These are phyloP conservation scores for Fusarium concolor DNA, from an alignment of 2,329 filamentous ascomycete genomes.

Conservation along the genomic window DNA sequence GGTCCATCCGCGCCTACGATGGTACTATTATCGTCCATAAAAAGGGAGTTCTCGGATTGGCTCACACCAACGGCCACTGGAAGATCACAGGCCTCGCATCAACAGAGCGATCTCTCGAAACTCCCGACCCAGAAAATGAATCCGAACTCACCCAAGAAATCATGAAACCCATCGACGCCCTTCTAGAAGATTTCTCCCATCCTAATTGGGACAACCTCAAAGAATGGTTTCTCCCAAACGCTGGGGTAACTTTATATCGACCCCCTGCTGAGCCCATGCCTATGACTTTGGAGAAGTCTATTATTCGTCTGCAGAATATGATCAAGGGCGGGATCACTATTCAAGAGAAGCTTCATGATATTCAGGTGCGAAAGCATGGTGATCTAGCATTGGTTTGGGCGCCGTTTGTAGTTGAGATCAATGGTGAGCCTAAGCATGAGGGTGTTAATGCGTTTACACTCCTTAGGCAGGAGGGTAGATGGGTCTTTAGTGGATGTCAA, in stretches of 20 bases:
- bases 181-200: constrained; percentile 16
- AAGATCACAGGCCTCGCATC: constrained; percentile 14
- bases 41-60: constrained; percentile 13
- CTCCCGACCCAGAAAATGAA: neutral
- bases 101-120: neutral
- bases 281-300: constrained; percentile 30
- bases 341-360: constrained; percentile 12
- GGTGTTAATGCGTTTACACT: constrained; percentile 15
- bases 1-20: constrained; percentile 1
- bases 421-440: neutral
- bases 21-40: constrained; percentile 1
- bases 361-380: neutral
- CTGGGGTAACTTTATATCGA: constrained; percentile 7
- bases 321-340: constrained; percentile 1
- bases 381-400: constrained; percentile 27
- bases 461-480: neutral
- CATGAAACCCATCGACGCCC: constrained; percentile 17
- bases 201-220: constrained; percentile 18
- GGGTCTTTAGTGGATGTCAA: constrained; percentile 21
- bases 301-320: constrained; percentile 15
- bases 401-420: constrained; percentile 25
- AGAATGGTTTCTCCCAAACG: constrained; percentile 14
- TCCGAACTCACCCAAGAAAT: neutral
- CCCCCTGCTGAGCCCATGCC: constrained; percentile 1
- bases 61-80: constrained; percentile 6